A percentile compares a stretch with the other conserved stretches of the same genome.
phyloP scores from a whole-genome alignment of 345 rosid genomes.

The Acer negundo region DNA sequence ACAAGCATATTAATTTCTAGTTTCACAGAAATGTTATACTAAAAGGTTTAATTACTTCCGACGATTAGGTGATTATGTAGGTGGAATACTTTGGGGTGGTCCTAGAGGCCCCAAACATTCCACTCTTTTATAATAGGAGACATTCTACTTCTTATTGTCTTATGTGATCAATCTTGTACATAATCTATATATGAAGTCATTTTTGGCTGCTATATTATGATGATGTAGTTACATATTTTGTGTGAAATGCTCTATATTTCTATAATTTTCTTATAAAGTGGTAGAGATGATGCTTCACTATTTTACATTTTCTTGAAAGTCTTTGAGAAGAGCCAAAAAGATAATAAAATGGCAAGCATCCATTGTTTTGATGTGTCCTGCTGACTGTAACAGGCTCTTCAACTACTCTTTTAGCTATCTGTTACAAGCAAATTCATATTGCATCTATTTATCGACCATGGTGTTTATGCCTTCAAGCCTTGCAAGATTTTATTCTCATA shows the following conservation, averaged over 20 bases:
- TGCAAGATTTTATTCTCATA: not conserved
- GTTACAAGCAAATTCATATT: not conserved
- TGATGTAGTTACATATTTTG: not conserved
- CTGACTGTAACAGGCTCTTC: not conserved
- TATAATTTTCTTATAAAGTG: not conserved
- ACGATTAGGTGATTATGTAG: not conserved
- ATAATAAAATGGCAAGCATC: not conserved
- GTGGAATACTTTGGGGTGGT: not conserved
- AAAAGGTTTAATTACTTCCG: not conserved
- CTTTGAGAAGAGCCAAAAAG: too few species aligned
- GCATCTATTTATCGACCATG: not conserved
- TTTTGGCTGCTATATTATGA: not conserved
- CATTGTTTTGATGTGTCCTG: not conserved
- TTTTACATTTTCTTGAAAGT: not conserved
- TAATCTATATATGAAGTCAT: not conserved
- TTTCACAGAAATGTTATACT: conserved; percentile 15
- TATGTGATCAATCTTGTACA: not conserved
- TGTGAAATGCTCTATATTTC: not conserved
- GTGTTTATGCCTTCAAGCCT: not conserved
- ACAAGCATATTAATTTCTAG: conserved; percentile 14
- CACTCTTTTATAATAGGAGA: not conserved
- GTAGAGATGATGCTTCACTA: not conserved
- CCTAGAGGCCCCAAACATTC: not conserved
- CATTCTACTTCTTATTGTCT: not conserved
- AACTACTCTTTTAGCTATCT: not conserved